Evolutionary conservation across 2,329 filamentous ascomycete genomes (phyloP).

Genomic region (Cryphonectria japonica): DNA sequence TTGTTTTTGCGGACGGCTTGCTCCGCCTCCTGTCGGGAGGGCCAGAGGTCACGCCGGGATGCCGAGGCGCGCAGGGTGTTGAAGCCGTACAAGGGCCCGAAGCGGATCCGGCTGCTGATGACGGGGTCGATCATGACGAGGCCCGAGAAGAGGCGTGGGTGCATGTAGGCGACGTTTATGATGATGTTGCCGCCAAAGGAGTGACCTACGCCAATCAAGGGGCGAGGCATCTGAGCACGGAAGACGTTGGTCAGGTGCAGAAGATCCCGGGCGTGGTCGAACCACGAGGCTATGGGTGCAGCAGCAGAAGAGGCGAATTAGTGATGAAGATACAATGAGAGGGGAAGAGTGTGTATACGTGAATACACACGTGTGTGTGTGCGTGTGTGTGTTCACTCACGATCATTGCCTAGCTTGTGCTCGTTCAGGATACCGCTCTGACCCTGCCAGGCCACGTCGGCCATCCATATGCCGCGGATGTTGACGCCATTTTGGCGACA

Average conservation of each 20-base stretch:
- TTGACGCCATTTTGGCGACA: constrained; percentile 63
- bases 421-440: constrained; percentile 80
- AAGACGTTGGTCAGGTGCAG: constrained; percentile 85
- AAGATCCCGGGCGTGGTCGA: constrained; percentile 83
- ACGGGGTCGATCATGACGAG: constrained; percentile 86
- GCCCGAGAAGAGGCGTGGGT: constrained; percentile 78
- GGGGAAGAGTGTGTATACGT: constrained; percentile 23
- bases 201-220: constrained; percentile 83
- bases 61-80: constrained; percentile 64
- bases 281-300: constrained; percentile 69
- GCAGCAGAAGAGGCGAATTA: neutral
- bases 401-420: constrained; percentile 77
- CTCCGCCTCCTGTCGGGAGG: constrained; percentile 70
- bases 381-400: constrained; percentile 50
- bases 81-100: constrained; percentile 40
- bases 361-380: neutral
- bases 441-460: constrained; percentile 86
- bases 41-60: constrained; percentile 79
- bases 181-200: constrained; percentile 83
- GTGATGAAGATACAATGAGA: neutral
- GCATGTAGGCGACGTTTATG: constrained; percentile 71
- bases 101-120: constrained; percentile 57
- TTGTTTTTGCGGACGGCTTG: constrained; percentile 67
- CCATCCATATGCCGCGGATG: constrained; percentile 86
- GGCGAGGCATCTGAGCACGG: constrained; percentile 76